A percentile compares a stretch with the other conserved stretches of the same genome.
Conservation (phyloP, 1,139 yeast genomes). For the Yamadazyma sp. region DNA sequence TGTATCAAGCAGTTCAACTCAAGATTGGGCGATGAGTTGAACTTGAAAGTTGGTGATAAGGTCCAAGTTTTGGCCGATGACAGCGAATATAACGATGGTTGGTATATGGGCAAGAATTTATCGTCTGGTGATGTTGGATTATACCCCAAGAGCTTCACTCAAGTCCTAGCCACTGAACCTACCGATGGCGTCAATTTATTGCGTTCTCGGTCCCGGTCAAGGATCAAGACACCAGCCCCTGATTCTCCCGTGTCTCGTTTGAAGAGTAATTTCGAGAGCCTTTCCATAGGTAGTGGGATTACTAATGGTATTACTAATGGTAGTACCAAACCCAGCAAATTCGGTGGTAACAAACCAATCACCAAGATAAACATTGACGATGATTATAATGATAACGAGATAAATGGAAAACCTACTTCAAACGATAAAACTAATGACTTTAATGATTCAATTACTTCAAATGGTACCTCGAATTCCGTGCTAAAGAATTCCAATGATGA, state of each 20-base stretch:
- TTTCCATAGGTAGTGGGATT: constrained; percentile 6
- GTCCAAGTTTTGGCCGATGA: constrained; percentile 91
- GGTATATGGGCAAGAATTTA: constrained; percentile 88
- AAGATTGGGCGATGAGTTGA: constrained; percentile 85
- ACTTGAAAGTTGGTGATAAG: constrained; percentile 77
- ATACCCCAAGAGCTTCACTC: constrained; percentile 85
- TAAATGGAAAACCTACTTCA: not conserved
- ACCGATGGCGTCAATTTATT: constrained; percentile 27
- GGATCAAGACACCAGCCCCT: constrained; percentile 31
- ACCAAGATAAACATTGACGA: constrained; percentile 1
- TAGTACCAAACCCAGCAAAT: not conserved
- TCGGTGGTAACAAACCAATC: not conserved
- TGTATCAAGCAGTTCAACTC: constrained; percentile 87
- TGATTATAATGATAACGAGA: constrained; percentile 7
- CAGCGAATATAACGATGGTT: constrained; percentile 93
- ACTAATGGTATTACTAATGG: not conserved
- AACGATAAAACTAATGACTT: constrained; percentile 5
- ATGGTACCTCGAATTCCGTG: not conserved
- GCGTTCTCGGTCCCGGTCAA: constrained; percentile 36
- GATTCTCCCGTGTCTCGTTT: constrained; percentile 14
- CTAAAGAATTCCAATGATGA: constrained; percentile 1
- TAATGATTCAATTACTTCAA: constrained; percentile 5
- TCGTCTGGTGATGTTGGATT: constrained; percentile 74
- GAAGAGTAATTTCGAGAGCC: constrained; percentile 19
- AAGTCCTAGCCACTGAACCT: constrained; percentile 29